Evolutionary conservation across 1,284 basidiomycete genomes (phyloP).

Genomic region (Pulchroboletus neoregius): DNA sequence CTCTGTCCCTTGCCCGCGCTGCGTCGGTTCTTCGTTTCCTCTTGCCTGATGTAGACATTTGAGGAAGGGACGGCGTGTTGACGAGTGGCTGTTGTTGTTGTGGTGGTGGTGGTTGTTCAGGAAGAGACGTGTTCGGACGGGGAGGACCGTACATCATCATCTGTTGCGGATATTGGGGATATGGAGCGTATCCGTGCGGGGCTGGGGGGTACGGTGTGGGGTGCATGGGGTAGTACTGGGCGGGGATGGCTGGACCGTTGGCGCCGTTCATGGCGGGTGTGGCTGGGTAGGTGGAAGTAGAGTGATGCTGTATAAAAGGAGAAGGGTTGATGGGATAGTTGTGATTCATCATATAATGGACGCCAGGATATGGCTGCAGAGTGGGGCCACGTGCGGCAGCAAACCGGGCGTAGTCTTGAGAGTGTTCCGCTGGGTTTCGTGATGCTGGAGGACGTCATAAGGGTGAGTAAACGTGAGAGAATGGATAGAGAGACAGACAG

Average conservation of each 20-base stretch:
- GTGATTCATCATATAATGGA: conserved; percentile 59
- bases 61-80: conserved; percentile 34
- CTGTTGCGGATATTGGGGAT: conserved; percentile 57
- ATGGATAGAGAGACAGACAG: conserved; percentile 6
- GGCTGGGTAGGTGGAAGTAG: conserved; percentile 36
- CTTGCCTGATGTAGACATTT: conserved; percentile 43
- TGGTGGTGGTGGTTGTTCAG: conserved; percentile 24
- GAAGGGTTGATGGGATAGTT: conserved; percentile 54
- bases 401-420: conserved; percentile 30
- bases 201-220: conserved; percentile 46
- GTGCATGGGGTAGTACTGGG: conserved; percentile 59
- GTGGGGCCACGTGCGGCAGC: conserved; percentile 41
- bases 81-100: conserved; percentile 29
- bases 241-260: conserved; percentile 41
- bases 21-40: conserved; percentile 60
- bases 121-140: conserved; percentile 32
- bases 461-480: background rate
- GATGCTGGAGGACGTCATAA: conserved; percentile 32
- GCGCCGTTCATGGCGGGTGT: conserved; percentile 43
- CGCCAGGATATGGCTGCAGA: conserved; percentile 50
- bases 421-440: conserved; percentile 39
- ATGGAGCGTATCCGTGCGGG: conserved; percentile 49
- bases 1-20: conserved; percentile 41
- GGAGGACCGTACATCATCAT: conserved; percentile 64
- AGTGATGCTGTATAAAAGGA: conserved; percentile 50